phyloP scores from a whole-genome alignment of 1,284 basidiomycete species.

The Chiua sp. region DNA sequence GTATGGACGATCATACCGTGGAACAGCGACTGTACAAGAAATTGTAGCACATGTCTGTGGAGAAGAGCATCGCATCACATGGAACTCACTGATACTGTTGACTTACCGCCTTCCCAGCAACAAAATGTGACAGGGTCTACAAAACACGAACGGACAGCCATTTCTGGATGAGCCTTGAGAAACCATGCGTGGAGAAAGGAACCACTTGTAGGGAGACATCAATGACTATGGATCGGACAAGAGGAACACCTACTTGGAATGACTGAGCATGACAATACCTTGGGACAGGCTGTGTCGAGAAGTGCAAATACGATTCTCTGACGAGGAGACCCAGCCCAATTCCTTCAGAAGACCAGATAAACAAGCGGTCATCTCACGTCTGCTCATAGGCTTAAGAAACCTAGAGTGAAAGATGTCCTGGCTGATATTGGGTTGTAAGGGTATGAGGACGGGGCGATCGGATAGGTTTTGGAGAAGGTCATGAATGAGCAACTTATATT shows the following conservation, averaged over 20 bases:
- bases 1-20: conserved; percentile 50
- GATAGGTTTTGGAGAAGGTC: conserved; percentile 58
- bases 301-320: conserved; percentile 17
- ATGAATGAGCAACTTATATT: conserved; percentile 61
- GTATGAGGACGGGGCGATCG: conserved; percentile 79
- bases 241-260: conserved; percentile 74
- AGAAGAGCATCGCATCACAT: conserved; percentile 7
- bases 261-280: conserved; percentile 82
- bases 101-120: conserved; percentile 85
- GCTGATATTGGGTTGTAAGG: conserved; percentile 84
- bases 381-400: conserved; percentile 73
- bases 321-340: conserved; percentile 66
- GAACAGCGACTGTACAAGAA: conserved; percentile 77
- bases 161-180: conserved; percentile 75
- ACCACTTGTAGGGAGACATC: conserved; percentile 49
- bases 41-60: conserved; percentile 83
- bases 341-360: conserved; percentile 63
- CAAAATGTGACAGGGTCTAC: conserved; percentile 91
- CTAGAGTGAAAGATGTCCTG: conserved; percentile 81
- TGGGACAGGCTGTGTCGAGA: conserved; percentile 4
- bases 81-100: neutral
- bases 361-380: conserved; percentile 62
- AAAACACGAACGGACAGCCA: conserved; percentile 81
- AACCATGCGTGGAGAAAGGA: conserved; percentile 85
- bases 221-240: conserved; percentile 7